Evolutionary conservation across 2,329 filamentous ascomycete genomes (phyloP), one percentile per base, ranked within the genome.

Genomic region (Camillea tinctor): DNA sequence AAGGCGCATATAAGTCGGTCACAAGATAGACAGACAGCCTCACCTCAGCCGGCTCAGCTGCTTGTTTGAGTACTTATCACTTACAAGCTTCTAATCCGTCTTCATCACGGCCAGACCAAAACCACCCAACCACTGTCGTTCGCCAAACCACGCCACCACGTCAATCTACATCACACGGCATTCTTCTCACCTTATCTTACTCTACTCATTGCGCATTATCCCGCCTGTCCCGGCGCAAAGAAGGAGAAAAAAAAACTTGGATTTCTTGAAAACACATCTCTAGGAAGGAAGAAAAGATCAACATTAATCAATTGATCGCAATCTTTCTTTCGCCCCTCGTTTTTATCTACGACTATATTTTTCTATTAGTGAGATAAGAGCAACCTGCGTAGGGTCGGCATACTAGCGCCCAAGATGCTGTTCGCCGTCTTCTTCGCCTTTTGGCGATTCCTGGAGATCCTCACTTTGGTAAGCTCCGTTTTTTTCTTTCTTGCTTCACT

Each of bases 371-470:
- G 13, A 26, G 4, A 26, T 7, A 30, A n/a, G 36, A 44, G n/a
- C n/a, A 44, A 50, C 3, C 49, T 8, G 15, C 3, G 22, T 5
- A 50, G 49, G 19, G 21, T 19, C 17, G 11, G 6, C 7, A 50
- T 21, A n/a, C n/a, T n/a, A 7, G 15, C 19, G n/a, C 49, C 49
- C 76, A 76, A 69, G 66, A 88, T 89, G 86, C 64, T 88, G 51
- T 88, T 87, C 76, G 85, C 83, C 65, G 72, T 88, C 64, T 77
- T 87, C 66, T 89, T 89, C 75, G 79, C 84, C 73, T 83, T 82
- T 67, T 87, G 83, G 79, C 84, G 87, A 67, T 80, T 88, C 68
- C 69, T 81, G 68, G 80, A 89, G 74, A 88, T 89, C 72, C 57
- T 87, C 66, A 88, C 86, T 50, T 67, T 89, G 76, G 86, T 88